These are phyloP conservation scores for Chrysopogon serrulatus DNA, from an alignment of 176 grass and related monocot species.

Conservation along the genomic window DNA sequence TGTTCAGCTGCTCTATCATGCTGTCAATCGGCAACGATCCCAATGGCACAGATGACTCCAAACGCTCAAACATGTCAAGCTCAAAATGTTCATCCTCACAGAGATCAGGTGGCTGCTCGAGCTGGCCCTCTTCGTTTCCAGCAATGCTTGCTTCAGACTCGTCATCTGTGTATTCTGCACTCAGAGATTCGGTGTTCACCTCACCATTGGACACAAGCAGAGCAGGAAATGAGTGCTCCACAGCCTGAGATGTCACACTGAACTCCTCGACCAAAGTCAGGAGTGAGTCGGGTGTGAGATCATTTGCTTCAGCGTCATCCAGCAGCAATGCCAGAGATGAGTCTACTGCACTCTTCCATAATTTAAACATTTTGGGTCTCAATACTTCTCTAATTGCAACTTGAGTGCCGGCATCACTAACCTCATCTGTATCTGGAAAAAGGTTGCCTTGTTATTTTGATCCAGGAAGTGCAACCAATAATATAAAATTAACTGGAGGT, in stretches of 20 bases:
- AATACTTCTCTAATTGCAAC: slow-evolving; percentile 34
- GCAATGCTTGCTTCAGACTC: slow-evolving; percentile 16
- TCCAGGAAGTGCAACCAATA: neutral
- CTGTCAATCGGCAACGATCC: slow-evolving; percentile 68
- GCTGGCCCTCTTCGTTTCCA: slow-evolving; percentile 21
- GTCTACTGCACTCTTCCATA: slow-evolving; percentile 65
- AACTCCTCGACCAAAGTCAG: slow-evolving; percentile 67
- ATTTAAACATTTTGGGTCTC: slow-evolving; percentile 65
- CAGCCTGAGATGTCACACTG: slow-evolving; percentile 54
- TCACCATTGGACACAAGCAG: slow-evolving; percentile 45
- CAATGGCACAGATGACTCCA: slow-evolving; percentile 42
- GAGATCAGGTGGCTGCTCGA: slow-evolving; percentile 4
- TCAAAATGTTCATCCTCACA: slow-evolving; percentile 39
- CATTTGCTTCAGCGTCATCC: slow-evolving; percentile 45
- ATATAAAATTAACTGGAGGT: neutral
- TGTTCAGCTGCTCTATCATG: slow-evolving; percentile 40
- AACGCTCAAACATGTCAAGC: slow-evolving; percentile 35
- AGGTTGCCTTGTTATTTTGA: slow-evolving; percentile 1
- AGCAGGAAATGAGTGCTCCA: slow-evolving; percentile 67
- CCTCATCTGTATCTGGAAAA: slow-evolving; percentile 34
- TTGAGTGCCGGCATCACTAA: neutral
- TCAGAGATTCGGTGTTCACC: slow-evolving; percentile 5
- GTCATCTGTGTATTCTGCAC: neutral
- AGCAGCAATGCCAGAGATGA: slow-evolving; percentile 65
- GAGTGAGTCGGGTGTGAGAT: slow-evolving; percentile 70